Evolutionary conservation across 768 basidiomycete genomes (phyloP).

Genomic region (Pleurotus ostreatus): DNA sequence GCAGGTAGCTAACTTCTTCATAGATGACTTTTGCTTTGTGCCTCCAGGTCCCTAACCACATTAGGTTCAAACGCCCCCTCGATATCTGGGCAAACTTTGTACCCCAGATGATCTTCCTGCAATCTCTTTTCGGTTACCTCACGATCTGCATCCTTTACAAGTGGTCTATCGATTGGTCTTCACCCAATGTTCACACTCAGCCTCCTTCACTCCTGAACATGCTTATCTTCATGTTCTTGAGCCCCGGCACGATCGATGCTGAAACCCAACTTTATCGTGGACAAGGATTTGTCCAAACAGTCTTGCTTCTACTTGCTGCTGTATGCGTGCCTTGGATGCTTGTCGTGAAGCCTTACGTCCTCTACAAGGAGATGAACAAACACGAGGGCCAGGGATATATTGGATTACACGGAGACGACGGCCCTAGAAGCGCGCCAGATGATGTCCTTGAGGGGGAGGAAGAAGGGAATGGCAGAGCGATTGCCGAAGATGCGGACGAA

Average conservation of each 20-base stretch:
- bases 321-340: slow-evolving; percentile 96
- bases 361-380: slow-evolving; percentile 85
- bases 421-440: slow-evolving; percentile 49
- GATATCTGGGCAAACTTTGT: slow-evolving; percentile 95
- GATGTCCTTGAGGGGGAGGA: slow-evolving; percentile 72
- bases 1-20: slow-evolving; percentile 8
- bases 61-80: slow-evolving; percentile 83
- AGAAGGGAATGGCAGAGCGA: slow-evolving; percentile 71
- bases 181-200: slow-evolving; percentile 38
- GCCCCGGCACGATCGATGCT: slow-evolving; percentile 75
- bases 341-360: slow-evolving; percentile 85
- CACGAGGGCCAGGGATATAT: slow-evolving; percentile 84
- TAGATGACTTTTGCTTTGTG: slow-evolving; percentile 99
- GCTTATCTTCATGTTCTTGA: slow-evolving; percentile 95
- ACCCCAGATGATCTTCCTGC: slow-evolving; percentile 95
- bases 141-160: slow-evolving; percentile 95
- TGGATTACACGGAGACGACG: slow-evolving; percentile 58
- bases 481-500: slow-evolving; percentile 68
- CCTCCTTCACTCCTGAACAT: slow-evolving; percentile 94
- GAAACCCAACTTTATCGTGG: slow-evolving; percentile 77
- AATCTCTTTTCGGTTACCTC: slow-evolving; percentile 97
- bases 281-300: slow-evolving; percentile 78
- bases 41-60: slow-evolving; percentile 92
- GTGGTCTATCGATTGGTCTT: slow-evolving; percentile 92
- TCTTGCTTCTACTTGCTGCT: slow-evolving; percentile 72